These are phyloP conservation scores for Fusarium anguioides DNA, from an alignment of 2,329 filamentous ascomycete species.

Conservation along the genomic window DNA sequence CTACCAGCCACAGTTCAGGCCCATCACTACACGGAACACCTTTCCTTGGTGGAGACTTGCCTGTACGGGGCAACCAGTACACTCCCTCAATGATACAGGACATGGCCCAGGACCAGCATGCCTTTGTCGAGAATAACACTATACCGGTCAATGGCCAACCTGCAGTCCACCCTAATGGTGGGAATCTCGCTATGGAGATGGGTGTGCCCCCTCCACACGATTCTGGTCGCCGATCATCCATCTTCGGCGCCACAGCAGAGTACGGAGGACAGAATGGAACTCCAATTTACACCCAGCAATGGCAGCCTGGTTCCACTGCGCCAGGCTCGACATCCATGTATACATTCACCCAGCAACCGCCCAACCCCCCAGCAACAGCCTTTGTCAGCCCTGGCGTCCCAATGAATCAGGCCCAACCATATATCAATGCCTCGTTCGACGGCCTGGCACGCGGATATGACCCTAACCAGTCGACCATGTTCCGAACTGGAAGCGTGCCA, in stretches of 20 bases:
- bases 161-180: constrained; percentile 50
- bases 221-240: constrained; percentile 58
- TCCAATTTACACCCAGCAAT: constrained; percentile 56
- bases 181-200: constrained; percentile 58
- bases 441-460: constrained; percentile 51
- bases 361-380: constrained; percentile 45
- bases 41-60: constrained; percentile 57
- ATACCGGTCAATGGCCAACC: constrained; percentile 51
- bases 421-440: constrained; percentile 52
- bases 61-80: constrained; percentile 57
- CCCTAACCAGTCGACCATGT: constrained; percentile 47
- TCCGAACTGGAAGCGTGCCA: constrained; percentile 48
- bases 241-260: constrained; percentile 54
- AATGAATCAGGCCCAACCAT: constrained; percentile 49
- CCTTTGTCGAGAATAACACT: constrained; percentile 53
- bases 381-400: constrained; percentile 49
- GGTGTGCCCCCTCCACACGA: constrained; percentile 58
- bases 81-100: constrained; percentile 56
- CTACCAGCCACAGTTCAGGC: constrained; percentile 52
- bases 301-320: constrained; percentile 58
- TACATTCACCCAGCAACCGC: constrained; percentile 56
- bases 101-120: constrained; percentile 54
- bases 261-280: constrained; percentile 54
- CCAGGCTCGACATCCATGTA: constrained; percentile 59
- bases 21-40: constrained; percentile 48